A percentile compares a stretch with the other conserved stretches of the same genome.
Evolutionary conservation across 768 basidiomycete species (phyloP).

Genomic region (Collybiopsis luxurians): DNA sequence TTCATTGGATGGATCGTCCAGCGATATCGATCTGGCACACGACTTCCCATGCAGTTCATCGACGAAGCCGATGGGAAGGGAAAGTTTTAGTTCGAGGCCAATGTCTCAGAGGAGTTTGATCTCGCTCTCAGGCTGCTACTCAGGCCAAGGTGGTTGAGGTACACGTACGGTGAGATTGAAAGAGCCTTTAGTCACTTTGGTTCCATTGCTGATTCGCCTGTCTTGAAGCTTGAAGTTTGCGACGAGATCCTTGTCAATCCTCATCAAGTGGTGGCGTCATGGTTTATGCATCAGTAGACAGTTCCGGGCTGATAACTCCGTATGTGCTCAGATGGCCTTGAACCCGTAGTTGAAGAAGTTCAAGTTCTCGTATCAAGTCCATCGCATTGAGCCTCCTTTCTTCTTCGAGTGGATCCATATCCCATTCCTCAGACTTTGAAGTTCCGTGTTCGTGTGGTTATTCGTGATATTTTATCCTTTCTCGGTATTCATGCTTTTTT

Average conservation of each 20-base stretch:
- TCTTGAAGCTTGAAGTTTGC: no score
- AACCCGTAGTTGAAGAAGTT: no score
- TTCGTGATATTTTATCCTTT: no score
- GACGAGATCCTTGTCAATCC: slow-evolving; percentile 88
- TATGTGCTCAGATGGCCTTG: no score
- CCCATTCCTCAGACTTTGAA: no score
- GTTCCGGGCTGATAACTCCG: slow-evolving; percentile 74
- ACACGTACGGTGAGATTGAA: slow-evolving; percentile 42
- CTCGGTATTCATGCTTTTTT: no score
- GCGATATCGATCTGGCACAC: no score
- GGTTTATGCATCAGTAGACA: slow-evolving; percentile 83
- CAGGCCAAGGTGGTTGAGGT: slow-evolving; percentile 84
- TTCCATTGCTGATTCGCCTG: slow-evolving; percentile 9
- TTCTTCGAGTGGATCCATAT: no score
- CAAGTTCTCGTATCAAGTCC: slow-evolving; percentile 35
- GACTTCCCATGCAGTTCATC: slow-evolving; percentile 37
- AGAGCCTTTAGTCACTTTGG: background rate
- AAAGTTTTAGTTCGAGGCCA: slow-evolving; percentile 75
- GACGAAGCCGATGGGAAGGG: slow-evolving; percentile 59
- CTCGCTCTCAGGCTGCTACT: no score
- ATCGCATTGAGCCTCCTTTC: slow-evolving; percentile 36
- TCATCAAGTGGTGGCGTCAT: slow-evolving; percentile 70
- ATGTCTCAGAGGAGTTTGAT: slow-evolving; percentile 82
- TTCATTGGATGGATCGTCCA: background rate
- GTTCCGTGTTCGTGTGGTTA: no score